Evolutionary conservation across 176 grass and related monocot species (phyloP), one percentile per base, ranked within the genome.

Genomic region (Luzula sylvatica): DNA sequence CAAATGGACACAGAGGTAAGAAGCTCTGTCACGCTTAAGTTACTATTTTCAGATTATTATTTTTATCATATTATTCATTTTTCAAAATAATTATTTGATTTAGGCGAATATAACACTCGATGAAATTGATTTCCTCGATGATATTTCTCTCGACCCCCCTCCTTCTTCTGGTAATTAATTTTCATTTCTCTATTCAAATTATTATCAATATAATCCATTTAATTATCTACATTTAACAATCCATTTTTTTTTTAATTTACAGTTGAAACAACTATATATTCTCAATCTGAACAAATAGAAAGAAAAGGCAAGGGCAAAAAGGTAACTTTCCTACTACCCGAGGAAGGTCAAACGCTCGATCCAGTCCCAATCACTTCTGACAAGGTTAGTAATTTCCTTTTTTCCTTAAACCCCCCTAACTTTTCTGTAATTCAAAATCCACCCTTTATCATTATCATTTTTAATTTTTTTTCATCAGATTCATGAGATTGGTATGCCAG

Each of bases 71-170:
- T 35, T 35, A 35, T 35, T 35, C 7, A 7, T 7, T 35, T 35
- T 35, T 35, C 9, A 35, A 35, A 35, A 4, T 7, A 9, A 24
- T 58, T 40, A 58, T 58, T 6, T 23, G 22, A 12, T 41, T 62
- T 14, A 64, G 43, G 25, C 43, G 14, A 21, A 15, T 3, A 47
- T 15, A 11, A 29, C 59, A 48, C 15, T 48, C 17, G 5, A 42
- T 29, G 58, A 62, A 9, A 47, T 62, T 47, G 41, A 47, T 62
- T 62, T 45, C 9, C 41, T 62, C 15, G 58, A 14, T 47, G 42
- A 28, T 30, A 9, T 62, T 28, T 47, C 41, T 18, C 26, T 49
- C 11, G 42, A 49, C 3, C 59, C 59, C 17, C 43, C 40, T 29
- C 8, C 20, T 47, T 64, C 59, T 12, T 14, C 13, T 22, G 43